Percentiles rank a stretch among this genome's conserved stretches.
Conservation (phyloP, 306 rosid species). For the Cucurbita ficifolia region DNA sequence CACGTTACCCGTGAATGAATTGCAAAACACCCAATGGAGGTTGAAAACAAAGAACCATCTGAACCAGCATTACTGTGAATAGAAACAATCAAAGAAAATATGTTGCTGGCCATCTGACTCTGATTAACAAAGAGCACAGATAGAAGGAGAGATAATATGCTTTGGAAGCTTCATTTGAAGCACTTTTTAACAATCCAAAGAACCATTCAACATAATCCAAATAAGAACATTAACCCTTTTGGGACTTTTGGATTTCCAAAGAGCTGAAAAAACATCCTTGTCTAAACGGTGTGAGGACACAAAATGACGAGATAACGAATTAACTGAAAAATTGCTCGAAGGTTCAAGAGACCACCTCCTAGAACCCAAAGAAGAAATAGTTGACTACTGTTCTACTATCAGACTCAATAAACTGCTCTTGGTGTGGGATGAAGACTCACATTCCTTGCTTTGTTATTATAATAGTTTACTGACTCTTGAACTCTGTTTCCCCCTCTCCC, state of each 20-base stretch:
- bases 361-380: neutral
- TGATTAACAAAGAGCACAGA: too few relatives aligned
- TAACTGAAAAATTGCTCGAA: neutral
- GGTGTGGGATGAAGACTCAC: neutral
- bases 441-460: neutral
- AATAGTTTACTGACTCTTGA: neutral
- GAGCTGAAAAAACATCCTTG: neutral
- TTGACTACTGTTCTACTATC: neutral
- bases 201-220: neutral
- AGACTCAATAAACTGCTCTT: neutral
- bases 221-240: neutral
- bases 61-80: too few relatives aligned
- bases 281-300: neutral
- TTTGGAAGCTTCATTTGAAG: too few relatives aligned
- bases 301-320: neutral
- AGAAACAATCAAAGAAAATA: too few relatives aligned
- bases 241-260: neutral
- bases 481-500: neutral
- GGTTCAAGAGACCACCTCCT: neutral
- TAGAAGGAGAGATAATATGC: too few relatives aligned
- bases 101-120: too few relatives aligned
- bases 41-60: too few relatives aligned
- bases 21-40: too few relatives aligned
- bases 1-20: too few relatives aligned
- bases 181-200: neutral